Base-by-base conservation (phyloP, 176 grass and related monocot species). In the Tuctoria greenei region DNA sequence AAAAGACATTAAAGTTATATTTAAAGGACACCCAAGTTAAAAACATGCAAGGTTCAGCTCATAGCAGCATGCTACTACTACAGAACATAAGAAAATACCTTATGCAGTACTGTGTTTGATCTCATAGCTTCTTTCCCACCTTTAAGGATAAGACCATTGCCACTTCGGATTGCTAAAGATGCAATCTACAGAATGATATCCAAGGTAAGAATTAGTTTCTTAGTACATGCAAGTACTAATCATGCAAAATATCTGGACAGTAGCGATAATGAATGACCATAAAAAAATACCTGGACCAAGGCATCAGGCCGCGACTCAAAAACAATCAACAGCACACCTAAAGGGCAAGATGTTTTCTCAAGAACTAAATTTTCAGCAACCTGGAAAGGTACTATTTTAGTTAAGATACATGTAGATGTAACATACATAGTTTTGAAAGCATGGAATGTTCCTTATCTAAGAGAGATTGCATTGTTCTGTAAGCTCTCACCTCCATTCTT, bases 301-400 rank as follows among this genome's bases (percentile, higher is more conserved):
- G 95, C 95, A 82, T 98, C 95, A 84, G 95, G 95, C 37, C 95
- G 85, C 0, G 95, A 98, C 75, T 98, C 95, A 59, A 98, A 98
- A 69, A 98, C 73, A 74, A 98, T 94, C 40, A 98, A 78, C 49
- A 98, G 75, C 78, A 98, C 91, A 41, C 95, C 95, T 67, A 98
- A 74, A 10, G 95, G 95, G 61, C 84, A 90, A 13, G 91, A 91
- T 74, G 86, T 98, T 73, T 98, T 98, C 51, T 98, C 95, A 0
- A 98, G 78, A 72, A 98, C 69, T 46, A 98, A 69, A 64, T 81
- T 69, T 54, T 94, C 91, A 45, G 95, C 84, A 82, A 98, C 80
- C 95, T 98, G 79, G 64, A 69, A 78, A 37, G 52, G 18, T 35
- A 77, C 23, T 23, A 13, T 49, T 65, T 72, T 24, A 0, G 64